Evolutionary conservation across 805 yeast genomes (phyloP), one percentile per base, ranked within the genome.

Genomic region (Lipomyces yamadae): DNA sequence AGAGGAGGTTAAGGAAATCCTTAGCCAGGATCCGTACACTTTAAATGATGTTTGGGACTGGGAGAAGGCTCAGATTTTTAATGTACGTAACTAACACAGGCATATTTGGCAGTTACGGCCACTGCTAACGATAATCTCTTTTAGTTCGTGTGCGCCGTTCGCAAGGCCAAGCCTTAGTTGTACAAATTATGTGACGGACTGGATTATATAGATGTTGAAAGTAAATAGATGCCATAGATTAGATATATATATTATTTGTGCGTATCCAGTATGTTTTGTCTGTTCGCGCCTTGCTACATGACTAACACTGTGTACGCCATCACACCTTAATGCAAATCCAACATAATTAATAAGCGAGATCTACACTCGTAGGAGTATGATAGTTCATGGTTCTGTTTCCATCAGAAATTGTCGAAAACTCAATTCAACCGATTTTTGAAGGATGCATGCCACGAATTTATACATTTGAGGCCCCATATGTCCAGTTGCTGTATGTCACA

Each of bases 11-110:
- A 69, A 88, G 56, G 90, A 86, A 54, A 79, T 88, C 64, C 82
- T 91, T 76, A 84, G 86, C 73, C 73, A 79, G 59, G 96, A 91
- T 75, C 76, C 86, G 45, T 91, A 87, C 76, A 84, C 84, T 71
- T 81, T 81, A 71, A 81, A 81, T 45, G 93, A 92, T 1, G 83
- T 91, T 67, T 91, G 96, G 96, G 96, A 91, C 75, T 75, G 89
- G 67, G 85, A 85, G 50, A 83, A 81, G 63, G 88, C 84, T 24
- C 74, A 87, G 70, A 84, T 88, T 52, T 82, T 84, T 73, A 92
- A 92, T 56, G 78, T 76, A 69, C 45, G 68, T 62, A 32, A 32
- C 35, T 42, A 29, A n/a, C 24, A 24, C 24, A 24, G 24, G 1
- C 24, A 15, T 45, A 34, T 37, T 34, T 55, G 32, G 29, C 55